Evolutionary conservation across 305 asterid species (phyloP).

Genomic region (Plantago coronopus): DNA sequence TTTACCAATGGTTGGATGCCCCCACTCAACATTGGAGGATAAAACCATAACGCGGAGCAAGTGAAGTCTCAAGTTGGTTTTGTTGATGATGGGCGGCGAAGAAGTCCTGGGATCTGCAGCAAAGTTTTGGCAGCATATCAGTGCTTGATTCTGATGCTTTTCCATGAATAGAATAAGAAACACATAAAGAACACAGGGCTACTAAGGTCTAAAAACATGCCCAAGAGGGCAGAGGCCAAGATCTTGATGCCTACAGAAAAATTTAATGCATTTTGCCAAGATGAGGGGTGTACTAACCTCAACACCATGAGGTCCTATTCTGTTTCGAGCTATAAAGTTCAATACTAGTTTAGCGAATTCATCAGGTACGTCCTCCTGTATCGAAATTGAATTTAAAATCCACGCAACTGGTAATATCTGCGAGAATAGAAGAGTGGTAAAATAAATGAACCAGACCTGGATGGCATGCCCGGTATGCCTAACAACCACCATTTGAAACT

Average conservation of each 20-base stretch:
- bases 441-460: slow-evolving; percentile 49
- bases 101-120: slow-evolving; percentile 81
- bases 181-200: background rate
- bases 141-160: too few relatives aligned
- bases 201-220: background rate
- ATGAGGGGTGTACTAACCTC: slow-evolving; percentile 47
- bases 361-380: slow-evolving; percentile 90
- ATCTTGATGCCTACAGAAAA: background rate
- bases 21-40: background rate
- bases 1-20: too few relatives aligned
- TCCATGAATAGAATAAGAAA: too few relatives aligned
- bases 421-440: background rate
- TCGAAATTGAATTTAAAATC: slow-evolving; percentile 19
- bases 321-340: slow-evolving; percentile 68
- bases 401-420: slow-evolving; percentile 11
- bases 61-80: slow-evolving; percentile 13
- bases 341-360: slow-evolving; percentile 69
- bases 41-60: background rate
- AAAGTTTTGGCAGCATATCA: slow-evolving; percentile 6
- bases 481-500: slow-evolving; percentile 92
- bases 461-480: slow-evolving; percentile 95
- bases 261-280: background rate
- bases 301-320: slow-evolving; percentile 72
- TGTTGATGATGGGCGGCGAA: slow-evolving; percentile 36
- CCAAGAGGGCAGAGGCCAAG: too few relatives aligned